These are phyloP conservation scores for Colletotrichum graminicola DNA, from an alignment of 2,329 filamentous ascomycete species.

Conservation along the genomic window DNA sequence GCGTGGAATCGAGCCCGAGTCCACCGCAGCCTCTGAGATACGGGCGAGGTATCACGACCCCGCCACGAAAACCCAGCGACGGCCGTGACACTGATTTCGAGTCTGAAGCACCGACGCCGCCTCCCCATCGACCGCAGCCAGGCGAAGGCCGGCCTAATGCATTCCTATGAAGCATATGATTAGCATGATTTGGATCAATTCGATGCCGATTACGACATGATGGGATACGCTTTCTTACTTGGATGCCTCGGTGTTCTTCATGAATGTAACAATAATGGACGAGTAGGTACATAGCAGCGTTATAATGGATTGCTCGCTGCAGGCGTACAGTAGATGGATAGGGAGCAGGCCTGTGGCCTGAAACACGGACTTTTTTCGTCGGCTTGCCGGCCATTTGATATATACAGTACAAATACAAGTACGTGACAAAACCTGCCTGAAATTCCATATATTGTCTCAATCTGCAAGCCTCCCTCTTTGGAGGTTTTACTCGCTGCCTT, in stretches of 20 bases:
- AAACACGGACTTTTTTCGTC: slow-evolving; percentile 17
- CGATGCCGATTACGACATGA: slow-evolving; percentile 30
- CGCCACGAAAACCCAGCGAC: slow-evolving; percentile 50
- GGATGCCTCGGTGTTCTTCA: slow-evolving; percentile 21
- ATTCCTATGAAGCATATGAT: slow-evolving; percentile 37
- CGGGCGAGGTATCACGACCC: slow-evolving; percentile 58
- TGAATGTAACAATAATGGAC: slow-evolving; percentile 41
- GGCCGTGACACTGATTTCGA: slow-evolving; percentile 40
- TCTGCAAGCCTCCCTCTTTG: neutral
- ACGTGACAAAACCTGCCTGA: neutral
- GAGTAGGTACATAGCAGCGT: slow-evolving; percentile 30
- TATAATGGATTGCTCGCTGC: slow-evolving; percentile 19
- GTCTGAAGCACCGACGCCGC: slow-evolving; percentile 37
- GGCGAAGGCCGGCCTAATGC: slow-evolving; percentile 28
- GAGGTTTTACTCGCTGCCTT: neutral
- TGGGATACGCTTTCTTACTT: slow-evolving; percentile 13
- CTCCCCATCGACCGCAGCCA: slow-evolving; percentile 33
- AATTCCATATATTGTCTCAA: neutral
- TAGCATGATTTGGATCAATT: slow-evolving; percentile 40
- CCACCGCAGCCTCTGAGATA: slow-evolving; percentile 50
- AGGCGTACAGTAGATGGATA: slow-evolving; percentile 25
- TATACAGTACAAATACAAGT: slow-evolving; percentile 33
- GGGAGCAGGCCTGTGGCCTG: slow-evolving; percentile 24
- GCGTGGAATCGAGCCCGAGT: slow-evolving; percentile 31
- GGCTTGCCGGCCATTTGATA: slow-evolving; percentile 17